A percentile compares a stretch with the other conserved stretches of the same genome.
Evolutionary conservation across 805 yeast genomes (phyloP).

Genomic region (Starmerella bacillaris): DNA sequence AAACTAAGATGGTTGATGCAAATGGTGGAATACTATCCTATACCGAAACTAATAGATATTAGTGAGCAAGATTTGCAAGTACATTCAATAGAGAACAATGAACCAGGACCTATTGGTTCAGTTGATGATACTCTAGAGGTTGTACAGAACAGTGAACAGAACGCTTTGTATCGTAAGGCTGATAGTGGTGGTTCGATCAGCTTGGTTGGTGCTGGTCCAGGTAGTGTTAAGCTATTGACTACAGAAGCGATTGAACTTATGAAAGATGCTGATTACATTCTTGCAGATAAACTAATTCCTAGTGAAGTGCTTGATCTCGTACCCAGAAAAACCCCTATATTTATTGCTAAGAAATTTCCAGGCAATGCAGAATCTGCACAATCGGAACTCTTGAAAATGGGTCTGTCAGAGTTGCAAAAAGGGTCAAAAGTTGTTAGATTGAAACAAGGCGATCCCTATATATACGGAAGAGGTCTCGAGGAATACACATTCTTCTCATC

Average conservation of each 20-base stretch:
- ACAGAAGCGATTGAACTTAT: slow-evolving; percentile 72
- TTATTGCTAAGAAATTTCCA: slow-evolving; percentile 85
- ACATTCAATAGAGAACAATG: slow-evolving; percentile 23
- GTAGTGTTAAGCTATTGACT: slow-evolving; percentile 64
- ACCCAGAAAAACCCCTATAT: slow-evolving; percentile 56
- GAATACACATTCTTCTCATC: slow-evolving; percentile 52
- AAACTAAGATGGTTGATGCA: slow-evolving; percentile 76
- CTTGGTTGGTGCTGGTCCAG: slow-evolving; percentile 91
- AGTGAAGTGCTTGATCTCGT: slow-evolving; percentile 65
- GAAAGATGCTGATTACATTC: slow-evolving; percentile 58
- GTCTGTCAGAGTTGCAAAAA: slow-evolving; percentile 40
- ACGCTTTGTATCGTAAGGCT: slow-evolving; percentile 21
- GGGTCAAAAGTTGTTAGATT: slow-evolving; percentile 73
- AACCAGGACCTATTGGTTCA: neutral
- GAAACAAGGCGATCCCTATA: slow-evolving; percentile 94
- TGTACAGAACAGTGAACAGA: no score
- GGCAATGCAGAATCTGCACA: slow-evolving; percentile 94
- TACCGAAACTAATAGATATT: slow-evolving; percentile 41
- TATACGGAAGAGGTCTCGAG: slow-evolving; percentile 93
- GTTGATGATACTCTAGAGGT: neutral
- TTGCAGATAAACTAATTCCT: slow-evolving; percentile 88
- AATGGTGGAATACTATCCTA: slow-evolving; percentile 78
- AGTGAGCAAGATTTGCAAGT: slow-evolving; percentile 44
- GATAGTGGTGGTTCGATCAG: slow-evolving; percentile 41
- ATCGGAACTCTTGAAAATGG: slow-evolving; percentile 57